Evolutionary conservation across 108 stramenopile species (phyloP), one percentile per base, ranked within the genome.

Genomic region (Pseudonitzschia pungens): DNA sequence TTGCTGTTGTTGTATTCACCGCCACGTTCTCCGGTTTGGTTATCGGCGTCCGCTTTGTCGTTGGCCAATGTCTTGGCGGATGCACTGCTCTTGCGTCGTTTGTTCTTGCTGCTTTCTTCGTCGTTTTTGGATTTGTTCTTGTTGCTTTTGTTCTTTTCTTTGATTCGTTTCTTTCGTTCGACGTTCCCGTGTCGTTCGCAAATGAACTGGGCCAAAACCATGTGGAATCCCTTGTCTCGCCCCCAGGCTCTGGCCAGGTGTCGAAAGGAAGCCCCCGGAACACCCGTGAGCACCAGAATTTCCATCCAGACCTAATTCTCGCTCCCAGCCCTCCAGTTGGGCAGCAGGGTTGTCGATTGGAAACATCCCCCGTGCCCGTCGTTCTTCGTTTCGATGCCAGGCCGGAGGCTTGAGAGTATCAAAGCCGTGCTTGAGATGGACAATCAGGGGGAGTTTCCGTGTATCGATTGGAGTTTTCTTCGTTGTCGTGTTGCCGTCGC

Each of bases 311-410:
- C 81, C 41, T n/a, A 88, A 65, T 67, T 91, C 87, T n/a, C 84
- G 76, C 62, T 91, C 90, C 87, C 90, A 91, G 6, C 75, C 73
- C 53, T 91, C 90, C 55, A 91, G 66, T 57, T 91, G 87, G 32
- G 73, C 69, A 24, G 86, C 78, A 1, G 79, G 72, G 15, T 87
- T 84, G 51, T 79, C 72, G 16, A 87, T 80, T 20, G 84, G 87
- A 31, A 42, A 29, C 5, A 88, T 52, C 24, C 90, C 90, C n/a
- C 86, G 72, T 21, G 90, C 87, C 16, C 74, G 65, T 28, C 86
- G 84, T 75, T 91, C 90, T 60, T 85, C 78, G 52, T 81, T 83
- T 50, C 90, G 90, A 68, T 91, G 90, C 90, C 90, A 91, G 44
- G 87, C 90, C 12, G 80, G 80, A 28, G 84, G 77, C 52, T 81